Base-by-base conservation (phyloP, 2,329 filamentous ascomycete genomes). In the Orbilia brochopaga region DNA sequence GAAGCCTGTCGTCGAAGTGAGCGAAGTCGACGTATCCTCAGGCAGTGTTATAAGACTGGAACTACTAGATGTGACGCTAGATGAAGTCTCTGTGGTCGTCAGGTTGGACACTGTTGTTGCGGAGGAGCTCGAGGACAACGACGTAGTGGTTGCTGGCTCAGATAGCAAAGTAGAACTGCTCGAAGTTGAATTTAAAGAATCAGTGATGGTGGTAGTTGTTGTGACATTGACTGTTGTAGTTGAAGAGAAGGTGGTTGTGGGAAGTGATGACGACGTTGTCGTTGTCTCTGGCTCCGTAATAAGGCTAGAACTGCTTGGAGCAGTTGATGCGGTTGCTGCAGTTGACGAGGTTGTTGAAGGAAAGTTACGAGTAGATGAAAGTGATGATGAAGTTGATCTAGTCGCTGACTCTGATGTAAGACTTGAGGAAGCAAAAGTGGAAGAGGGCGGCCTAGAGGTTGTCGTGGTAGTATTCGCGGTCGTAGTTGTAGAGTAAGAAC, bases 221-320 rank as follows among this genome's bases (percentile, higher is more conserved):
- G 54, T 57, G n/a, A 17, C 37, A 27, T 24, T 57, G 35, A 27
- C n/a, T 19, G 54, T 42, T 23, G 55, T 58, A 10, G 44, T 48
- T 3, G 44, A 48, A 19, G 13, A 48, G n/a, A 24, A 35, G 35
- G n/a, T 51, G 44, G 15, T 64, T 7, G 59, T 46, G 10, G 24
- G 46, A 8, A 13, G 13, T 15, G 37, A 19, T 2, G 27, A 48
- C 6, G 48, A 13, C 21, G 27, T 32, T 4, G 27, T 8, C 8
- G 27, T 32, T 32, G 27, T 32, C 27, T 32, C 27, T 32, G 27
- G 27, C 27, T 32, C 27, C 8, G 27, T 4, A 32, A 32, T 8
- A 32, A 32, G 3, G 27, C 27, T 32, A 8, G 27, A 32, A 32
- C 4, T 32, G 27, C 27, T 32, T 32, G 27, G n/a, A n/a, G n/a